A percentile compares a stretch with the other conserved stretches of the same genome.
Conservation (phyloP, 768 basidiomycete species). For the Daedalea quercina region DNA sequence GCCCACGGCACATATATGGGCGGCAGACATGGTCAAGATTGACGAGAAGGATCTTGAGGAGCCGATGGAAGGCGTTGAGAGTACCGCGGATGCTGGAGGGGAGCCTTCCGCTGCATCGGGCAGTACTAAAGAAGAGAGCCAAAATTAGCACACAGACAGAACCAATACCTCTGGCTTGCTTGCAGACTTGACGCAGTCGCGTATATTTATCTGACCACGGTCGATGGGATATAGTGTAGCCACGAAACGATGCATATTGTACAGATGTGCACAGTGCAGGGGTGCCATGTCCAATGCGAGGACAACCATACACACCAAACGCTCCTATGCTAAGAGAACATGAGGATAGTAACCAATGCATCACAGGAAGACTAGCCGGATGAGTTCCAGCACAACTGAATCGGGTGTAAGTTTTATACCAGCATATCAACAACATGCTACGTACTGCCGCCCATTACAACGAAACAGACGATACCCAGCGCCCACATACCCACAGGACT, state of each 20-base stretch:
- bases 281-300: background rate
- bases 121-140: background rate
- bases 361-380: conserved; percentile 61
- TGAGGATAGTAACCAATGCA: background rate
- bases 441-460: conserved; percentile 76
- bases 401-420: background rate
- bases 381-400: conserved; percentile 69
- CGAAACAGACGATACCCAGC: conserved; percentile 66
- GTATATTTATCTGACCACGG: background rate
- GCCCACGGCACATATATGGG: conserved; percentile 91
- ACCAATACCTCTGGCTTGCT: no score
- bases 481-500: conserved; percentile 76
- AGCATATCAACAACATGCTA: conserved; percentile 9
- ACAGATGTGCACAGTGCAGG: background rate
- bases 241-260: conserved; percentile 2
- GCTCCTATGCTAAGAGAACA: background rate
- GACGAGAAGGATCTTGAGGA: conserved; percentile 85
- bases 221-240: background rate
- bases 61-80: conserved; percentile 71
- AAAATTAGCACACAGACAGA: background rate
- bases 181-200: background rate
- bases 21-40: conserved; percentile 80
- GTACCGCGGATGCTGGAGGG: background rate
- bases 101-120: background rate
- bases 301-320: background rate